Percentiles rank a stretch among this genome's conserved stretches.
phyloP scores from a whole-genome alignment of 2,329 filamentous ascomycete genomes.

The Phyllosticta ampelicida region DNA sequence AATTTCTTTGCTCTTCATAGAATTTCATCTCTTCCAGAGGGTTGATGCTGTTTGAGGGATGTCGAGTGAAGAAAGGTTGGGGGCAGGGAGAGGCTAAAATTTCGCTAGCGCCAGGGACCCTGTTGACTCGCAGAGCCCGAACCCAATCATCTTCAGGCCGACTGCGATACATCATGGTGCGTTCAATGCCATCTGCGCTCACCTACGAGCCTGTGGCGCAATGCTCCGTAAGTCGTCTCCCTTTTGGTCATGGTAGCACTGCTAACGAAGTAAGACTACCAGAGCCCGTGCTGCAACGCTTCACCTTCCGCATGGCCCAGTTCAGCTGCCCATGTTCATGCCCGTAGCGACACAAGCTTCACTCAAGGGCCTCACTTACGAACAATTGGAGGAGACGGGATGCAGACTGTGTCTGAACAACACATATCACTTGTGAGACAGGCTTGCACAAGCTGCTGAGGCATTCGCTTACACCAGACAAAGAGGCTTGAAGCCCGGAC shows the following conservation, averaged over 20 bases:
- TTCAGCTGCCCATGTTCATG: slow-evolving; percentile 75
- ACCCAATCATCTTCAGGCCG: not conserved
- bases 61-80: not conserved
- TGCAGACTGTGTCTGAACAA: slow-evolving; percentile 94
- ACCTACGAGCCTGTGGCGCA: slow-evolving; percentile 28
- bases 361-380: slow-evolving; percentile 83
- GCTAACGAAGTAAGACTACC: slow-evolving; percentile 56
- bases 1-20: no score
- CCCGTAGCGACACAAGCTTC: slow-evolving; percentile 95
- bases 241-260: not conserved
- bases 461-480: not conserved
- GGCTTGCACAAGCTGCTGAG: not conserved
- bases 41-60: not conserved
- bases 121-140: not conserved
- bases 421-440: slow-evolving; percentile 71
- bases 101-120: not conserved
- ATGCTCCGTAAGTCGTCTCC: slow-evolving; percentile 22
- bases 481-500: slow-evolving; percentile 79
- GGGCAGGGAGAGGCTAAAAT: not conserved
- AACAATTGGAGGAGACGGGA: slow-evolving; percentile 79
- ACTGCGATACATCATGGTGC: slow-evolving; percentile 17
- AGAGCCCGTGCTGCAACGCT: slow-evolving; percentile 84
- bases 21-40: no score
- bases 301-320: slow-evolving; percentile 75
- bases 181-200: slow-evolving; percentile 27